These are phyloP conservation scores for Eucalyptus tenuipes DNA, from an alignment of 345 rosid species.

Conservation along the genomic window DNA sequence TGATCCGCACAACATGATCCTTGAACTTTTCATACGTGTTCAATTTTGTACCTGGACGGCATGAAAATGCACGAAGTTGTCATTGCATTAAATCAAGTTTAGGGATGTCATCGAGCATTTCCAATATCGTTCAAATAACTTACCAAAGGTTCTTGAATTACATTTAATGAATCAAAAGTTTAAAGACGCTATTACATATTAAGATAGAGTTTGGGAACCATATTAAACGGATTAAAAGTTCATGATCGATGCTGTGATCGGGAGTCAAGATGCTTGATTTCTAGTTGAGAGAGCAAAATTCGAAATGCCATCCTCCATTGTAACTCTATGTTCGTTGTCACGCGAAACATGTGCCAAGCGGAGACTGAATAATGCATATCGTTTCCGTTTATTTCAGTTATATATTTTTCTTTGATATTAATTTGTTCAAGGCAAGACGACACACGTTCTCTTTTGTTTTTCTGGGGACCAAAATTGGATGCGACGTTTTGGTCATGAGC, in stretches of 20 bases:
- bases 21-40: background rate
- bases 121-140: background rate
- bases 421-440: background rate
- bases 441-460: background rate
- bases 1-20: fast-evolving
- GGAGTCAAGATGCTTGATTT: too few relatives aligned
- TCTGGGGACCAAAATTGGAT: background rate
- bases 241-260: fast-evolving
- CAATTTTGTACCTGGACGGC: fast-evolving
- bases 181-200: fast-evolving
- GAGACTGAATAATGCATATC: background rate
- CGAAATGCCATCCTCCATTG: background rate
- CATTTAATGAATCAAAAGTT: background rate
- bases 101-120: background rate
- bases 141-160: background rate
- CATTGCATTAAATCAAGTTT: background rate
- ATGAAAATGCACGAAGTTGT: background rate
- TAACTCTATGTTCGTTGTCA: background rate
- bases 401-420: background rate
- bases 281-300: background rate
- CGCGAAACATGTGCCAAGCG: too few relatives aligned
- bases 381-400: background rate
- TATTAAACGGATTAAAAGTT: background rate
- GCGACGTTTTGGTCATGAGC: background rate
- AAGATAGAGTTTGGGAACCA: fast-evolving